phyloP scores from a whole-genome alignment of 495 filamentous ascomycete genomes.

The Podospora anserina region DNA sequence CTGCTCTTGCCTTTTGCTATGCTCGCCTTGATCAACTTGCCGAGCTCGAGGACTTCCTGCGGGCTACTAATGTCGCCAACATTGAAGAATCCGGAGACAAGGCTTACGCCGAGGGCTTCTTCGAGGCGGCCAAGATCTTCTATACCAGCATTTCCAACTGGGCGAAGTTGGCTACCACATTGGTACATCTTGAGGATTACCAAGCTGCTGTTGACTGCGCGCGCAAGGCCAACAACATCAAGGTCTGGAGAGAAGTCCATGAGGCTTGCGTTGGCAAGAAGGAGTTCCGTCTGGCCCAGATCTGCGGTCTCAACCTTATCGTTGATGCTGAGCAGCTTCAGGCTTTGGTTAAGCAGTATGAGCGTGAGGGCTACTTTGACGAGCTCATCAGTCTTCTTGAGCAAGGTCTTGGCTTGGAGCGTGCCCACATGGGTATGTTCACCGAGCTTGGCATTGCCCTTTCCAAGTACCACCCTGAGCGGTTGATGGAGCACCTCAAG shows the following conservation, averaged over 20 bases:
- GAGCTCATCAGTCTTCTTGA: constrained; percentile 94
- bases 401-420: constrained; percentile 91
- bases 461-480: constrained; percentile 94
- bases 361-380: constrained; percentile 96
- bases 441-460: constrained; percentile 92
- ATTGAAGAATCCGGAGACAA: constrained; percentile 96
- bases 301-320: constrained; percentile 97
- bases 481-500: constrained; percentile 97
- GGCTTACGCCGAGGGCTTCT: constrained; percentile 90
- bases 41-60: constrained; percentile 96
- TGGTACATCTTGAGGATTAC: constrained; percentile 95
- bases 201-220: constrained; percentile 98
- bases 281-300: constrained; percentile 98
- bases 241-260: constrained; percentile 99
- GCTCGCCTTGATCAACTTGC: constrained; percentile 86
- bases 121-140: constrained; percentile 98
- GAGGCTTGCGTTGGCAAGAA: constrained; percentile 96
- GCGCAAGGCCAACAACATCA: constrained; percentile 98
- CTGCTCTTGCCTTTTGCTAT: constrained; percentile 86
- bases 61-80: constrained; percentile 89
- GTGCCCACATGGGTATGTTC: constrained; percentile 84
- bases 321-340: constrained; percentile 96
- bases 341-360: constrained; percentile 92
- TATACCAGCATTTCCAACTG: constrained; percentile 98
- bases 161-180: constrained; percentile 96